phyloP scores from a whole-genome alignment of 2,329 filamentous ascomycete species.

The Fusarium transvaalense region DNA sequence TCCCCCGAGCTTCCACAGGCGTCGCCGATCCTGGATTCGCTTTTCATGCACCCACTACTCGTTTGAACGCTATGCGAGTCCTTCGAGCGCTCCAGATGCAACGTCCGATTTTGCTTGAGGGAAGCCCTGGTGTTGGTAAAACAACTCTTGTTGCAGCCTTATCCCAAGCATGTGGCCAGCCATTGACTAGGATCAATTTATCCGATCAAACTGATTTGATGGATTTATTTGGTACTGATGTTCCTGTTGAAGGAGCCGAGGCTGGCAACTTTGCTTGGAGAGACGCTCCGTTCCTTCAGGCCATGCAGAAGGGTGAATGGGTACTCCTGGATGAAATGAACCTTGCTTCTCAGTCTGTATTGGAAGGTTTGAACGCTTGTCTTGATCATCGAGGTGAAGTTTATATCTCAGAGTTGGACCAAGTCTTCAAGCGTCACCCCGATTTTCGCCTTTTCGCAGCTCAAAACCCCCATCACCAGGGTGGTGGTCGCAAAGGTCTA shows the following conservation, averaged over 20 bases:
- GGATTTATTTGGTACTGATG: constrained; percentile 96
- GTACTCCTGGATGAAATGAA: constrained; percentile 99
- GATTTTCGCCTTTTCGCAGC: constrained; percentile 96
- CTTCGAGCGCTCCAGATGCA: constrained; percentile 87
- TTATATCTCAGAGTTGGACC: constrained; percentile 94
- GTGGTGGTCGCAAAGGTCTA: constrained; percentile 92
- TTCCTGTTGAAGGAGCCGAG: constrained; percentile 91
- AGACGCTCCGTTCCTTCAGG: constrained; percentile 93
- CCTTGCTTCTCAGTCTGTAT: constrained; percentile 92
- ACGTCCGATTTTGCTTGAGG: constrained; percentile 94
- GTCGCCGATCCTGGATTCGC: constrained; percentile 61
- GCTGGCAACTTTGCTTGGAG: constrained; percentile 95
- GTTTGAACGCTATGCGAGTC: constrained; percentile 89
- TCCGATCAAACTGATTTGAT: constrained; percentile 98
- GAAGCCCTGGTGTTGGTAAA: constrained; percentile 98
- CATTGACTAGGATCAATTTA: constrained; percentile 92
- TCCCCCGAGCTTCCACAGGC: constrained; percentile 64
- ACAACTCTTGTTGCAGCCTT: constrained; percentile 92
- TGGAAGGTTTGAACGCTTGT: constrained; percentile 96
- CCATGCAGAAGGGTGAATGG: constrained; percentile 98
- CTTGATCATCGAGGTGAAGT: constrained; percentile 96
- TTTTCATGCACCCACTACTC: constrained; percentile 90
- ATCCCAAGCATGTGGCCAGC: constrained; percentile 81
- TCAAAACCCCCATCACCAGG: constrained; percentile 97
- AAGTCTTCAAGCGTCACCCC: constrained; percentile 89